Conservation (phyloP, 2,329 filamentous ascomycete species). For the Aspergillus bombycis region DNA sequence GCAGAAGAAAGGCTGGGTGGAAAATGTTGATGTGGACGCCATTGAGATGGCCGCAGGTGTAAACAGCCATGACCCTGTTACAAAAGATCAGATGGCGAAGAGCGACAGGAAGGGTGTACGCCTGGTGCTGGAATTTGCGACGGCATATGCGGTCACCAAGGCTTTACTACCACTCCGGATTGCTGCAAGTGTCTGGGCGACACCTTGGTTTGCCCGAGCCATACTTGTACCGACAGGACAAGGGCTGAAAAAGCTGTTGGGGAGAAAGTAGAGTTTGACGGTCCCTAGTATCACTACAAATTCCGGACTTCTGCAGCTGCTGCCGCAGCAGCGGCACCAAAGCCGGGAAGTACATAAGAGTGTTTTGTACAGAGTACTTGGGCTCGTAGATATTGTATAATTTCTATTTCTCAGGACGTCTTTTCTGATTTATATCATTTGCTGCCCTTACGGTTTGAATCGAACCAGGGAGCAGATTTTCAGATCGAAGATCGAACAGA, state of each 20-base stretch:
- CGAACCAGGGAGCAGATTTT: conserved; percentile 19
- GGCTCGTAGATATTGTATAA: conserved; percentile 12
- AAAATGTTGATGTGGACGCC: conserved; percentile 49
- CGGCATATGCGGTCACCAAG: conserved; percentile 91
- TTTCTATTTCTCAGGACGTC: conserved; percentile 18
- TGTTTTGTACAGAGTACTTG: neutral
- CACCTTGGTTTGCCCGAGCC: conserved; percentile 84
- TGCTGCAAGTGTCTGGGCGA: conserved; percentile 78
- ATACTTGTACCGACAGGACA: conserved; percentile 56
- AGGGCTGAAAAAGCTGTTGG: conserved; percentile 43
- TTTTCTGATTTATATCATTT: conserved; percentile 13
- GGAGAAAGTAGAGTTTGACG: conserved; percentile 26
- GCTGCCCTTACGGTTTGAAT: conserved; percentile 10
- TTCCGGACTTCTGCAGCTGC: no score
- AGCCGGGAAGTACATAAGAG: neutral
- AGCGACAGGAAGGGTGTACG: conserved; percentile 51
- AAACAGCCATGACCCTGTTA: conserved; percentile 20
- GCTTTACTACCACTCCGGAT: conserved; percentile 77
- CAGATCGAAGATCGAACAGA: conserved; percentile 22
- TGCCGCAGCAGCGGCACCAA: no score
- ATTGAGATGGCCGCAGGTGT: neutral
- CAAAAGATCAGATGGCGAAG: conserved; percentile 24
- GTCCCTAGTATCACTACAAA: neutral
- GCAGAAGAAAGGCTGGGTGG: conserved; percentile 77
- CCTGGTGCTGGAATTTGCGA: conserved; percentile 70